Conservation (phyloP, 352 stramenopile genomes). For the Globisporangium okanoganense region DNA sequence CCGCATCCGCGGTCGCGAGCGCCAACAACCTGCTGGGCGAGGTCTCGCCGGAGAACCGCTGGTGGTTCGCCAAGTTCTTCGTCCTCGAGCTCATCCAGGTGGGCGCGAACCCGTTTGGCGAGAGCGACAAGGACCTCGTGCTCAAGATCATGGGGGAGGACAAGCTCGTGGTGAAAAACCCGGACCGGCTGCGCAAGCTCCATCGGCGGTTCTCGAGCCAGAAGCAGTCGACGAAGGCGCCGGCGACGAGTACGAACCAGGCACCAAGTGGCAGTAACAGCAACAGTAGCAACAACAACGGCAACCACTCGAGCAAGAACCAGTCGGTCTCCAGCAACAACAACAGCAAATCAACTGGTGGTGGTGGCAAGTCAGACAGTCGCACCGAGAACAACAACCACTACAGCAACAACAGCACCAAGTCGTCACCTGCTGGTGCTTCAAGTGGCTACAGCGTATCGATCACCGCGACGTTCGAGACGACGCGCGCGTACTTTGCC, state of each 20-base stretch:
- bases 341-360: not conserved
- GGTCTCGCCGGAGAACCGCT: slow-evolving; percentile 50
- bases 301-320: not conserved
- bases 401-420: slow-evolving; percentile 1
- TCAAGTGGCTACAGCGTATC: slow-evolving; percentile 3
- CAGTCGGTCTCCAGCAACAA: not conserved
- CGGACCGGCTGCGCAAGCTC: slow-evolving; percentile 61
- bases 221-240: slow-evolving; percentile 17
- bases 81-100: slow-evolving; percentile 66
- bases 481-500: slow-evolving; percentile 39
- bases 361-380: not conserved
- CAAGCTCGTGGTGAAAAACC: slow-evolving; percentile 60
- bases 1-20: slow-evolving; percentile 22
- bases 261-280: not conserved
- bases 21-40: slow-evolving; percentile 32
- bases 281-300: no score
- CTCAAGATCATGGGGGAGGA: slow-evolving; percentile 59
- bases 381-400: not conserved
- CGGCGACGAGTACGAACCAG: not conserved
- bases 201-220: slow-evolving; percentile 67
- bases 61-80: slow-evolving; percentile 79
- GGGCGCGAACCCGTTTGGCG: slow-evolving; percentile 60
- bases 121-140: slow-evolving; percentile 72
- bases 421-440: slow-evolving; percentile 1
- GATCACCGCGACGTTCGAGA: slow-evolving; percentile 23